These are phyloP conservation scores for Lactarius indigo DNA, from an alignment of 768 basidiomycete species.

Conservation along the genomic window DNA sequence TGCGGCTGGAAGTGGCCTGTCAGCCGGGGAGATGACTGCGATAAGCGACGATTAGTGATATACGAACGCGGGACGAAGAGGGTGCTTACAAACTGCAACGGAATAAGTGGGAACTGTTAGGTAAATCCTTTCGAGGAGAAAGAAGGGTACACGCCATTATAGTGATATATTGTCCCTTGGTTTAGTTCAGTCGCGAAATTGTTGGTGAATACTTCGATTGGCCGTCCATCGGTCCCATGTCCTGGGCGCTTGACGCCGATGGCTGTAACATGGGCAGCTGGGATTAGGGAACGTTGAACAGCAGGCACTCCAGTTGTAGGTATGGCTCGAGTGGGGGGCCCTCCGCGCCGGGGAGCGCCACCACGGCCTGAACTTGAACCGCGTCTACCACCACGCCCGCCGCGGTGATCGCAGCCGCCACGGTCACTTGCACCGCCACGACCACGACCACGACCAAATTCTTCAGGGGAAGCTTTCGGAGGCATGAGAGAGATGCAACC, in stretches of 20 bases:
- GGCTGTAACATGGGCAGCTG: constrained; percentile 41
- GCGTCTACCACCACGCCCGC: constrained; percentile 3
- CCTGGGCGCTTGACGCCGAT: constrained; percentile 67
- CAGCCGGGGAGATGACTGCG: constrained; percentile 56
- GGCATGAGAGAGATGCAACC: constrained; percentile 18
- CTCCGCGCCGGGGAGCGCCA: constrained; percentile 27
- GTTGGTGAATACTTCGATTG: constrained; percentile 47
- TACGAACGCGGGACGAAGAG: not conserved
- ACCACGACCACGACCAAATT: not conserved
- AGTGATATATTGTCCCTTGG: constrained; percentile 64
- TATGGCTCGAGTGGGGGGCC: constrained; percentile 32
- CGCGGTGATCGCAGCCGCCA: not conserved
- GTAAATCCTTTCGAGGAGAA: not conserved
- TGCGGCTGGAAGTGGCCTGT: constrained; percentile 62
- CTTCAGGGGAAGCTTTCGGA: constrained; percentile 10
- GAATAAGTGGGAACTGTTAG: not conserved
- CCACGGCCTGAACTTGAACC: constrained; percentile 3
- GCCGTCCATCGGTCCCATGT: constrained; percentile 54
- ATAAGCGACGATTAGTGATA: not conserved
- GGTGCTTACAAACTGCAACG: constrained; percentile 42
- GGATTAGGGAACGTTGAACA: constrained; percentile 30
- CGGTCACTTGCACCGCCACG: too few relatives aligned
- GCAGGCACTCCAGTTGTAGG: constrained; percentile 7
- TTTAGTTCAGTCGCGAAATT: constrained; percentile 63
- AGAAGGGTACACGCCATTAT: constrained; percentile 56